A percentile compares a stretch with the other conserved stretches of the same genome.
Conservation (phyloP, 352 stramenopile species). For the Globisporangium radiosum region DNA sequence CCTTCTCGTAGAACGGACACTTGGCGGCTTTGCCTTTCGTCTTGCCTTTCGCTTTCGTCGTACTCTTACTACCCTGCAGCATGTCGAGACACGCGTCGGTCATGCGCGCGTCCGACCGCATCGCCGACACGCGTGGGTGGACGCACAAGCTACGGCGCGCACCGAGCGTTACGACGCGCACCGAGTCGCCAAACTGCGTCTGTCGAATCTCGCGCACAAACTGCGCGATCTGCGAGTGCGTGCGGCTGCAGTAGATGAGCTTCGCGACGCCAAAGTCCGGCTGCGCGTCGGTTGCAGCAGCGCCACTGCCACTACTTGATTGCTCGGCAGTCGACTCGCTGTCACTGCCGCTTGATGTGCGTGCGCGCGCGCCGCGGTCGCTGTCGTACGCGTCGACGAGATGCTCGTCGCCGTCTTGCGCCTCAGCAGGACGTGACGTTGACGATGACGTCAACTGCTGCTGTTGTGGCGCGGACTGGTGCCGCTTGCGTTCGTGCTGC, state of each 20-base stretch:
- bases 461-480: background rate
- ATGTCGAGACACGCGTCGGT: slow-evolving; percentile 83
- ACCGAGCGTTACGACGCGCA: slow-evolving; percentile 77
- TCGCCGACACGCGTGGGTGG: slow-evolving; percentile 57
- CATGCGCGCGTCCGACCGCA: slow-evolving; percentile 76
- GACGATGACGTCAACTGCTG: slow-evolving; percentile 1
- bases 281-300: slow-evolving; percentile 16
- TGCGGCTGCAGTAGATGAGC: slow-evolving; percentile 90
- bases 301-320: too few species aligned
- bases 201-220: slow-evolving; percentile 87
- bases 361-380: slow-evolving; percentile 18
- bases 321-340: slow-evolving; percentile 2
- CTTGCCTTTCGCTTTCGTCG: slow-evolving; percentile 23
- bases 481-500: slow-evolving; percentile 49
- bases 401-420: slow-evolving; percentile 33
- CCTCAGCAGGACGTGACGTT: background rate
- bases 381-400: slow-evolving; percentile 80
- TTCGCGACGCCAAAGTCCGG: slow-evolving; percentile 49
- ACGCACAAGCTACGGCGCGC: slow-evolving; percentile 84
- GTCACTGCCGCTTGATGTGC: slow-evolving; percentile 26
- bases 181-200: slow-evolving; percentile 52
- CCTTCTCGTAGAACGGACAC: slow-evolving; percentile 80
- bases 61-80: slow-evolving; percentile 62
- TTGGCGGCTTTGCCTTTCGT: slow-evolving; percentile 52
- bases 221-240: slow-evolving; percentile 86